Evolutionary conservation across 2,329 filamentous ascomycete species (phyloP).

Genomic region (Colletotrichum chlorophyti): DNA sequence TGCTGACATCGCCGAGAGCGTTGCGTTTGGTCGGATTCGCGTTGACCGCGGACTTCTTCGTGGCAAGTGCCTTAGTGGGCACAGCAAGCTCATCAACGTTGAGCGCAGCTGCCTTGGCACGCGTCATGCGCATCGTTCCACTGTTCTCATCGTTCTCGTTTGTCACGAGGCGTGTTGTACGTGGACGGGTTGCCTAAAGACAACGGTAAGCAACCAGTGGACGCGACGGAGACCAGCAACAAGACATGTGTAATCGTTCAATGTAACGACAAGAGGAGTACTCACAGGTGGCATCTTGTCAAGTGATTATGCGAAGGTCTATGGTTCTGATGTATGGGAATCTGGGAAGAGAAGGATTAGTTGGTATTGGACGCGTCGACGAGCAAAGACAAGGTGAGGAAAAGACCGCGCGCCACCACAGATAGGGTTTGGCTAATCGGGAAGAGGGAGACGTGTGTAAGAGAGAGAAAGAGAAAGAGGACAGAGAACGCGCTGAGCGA

Average conservation of each 20-base stretch:
- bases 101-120: constrained; percentile 87
- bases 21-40: constrained; percentile 70
- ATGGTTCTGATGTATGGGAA: constrained; percentile 5
- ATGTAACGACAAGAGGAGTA: constrained; percentile 18
- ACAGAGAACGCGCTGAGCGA: background rate
- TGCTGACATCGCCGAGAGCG: constrained; percentile 93
- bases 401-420: constrained; percentile 1
- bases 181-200: constrained; percentile 66
- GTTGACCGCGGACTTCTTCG: constrained; percentile 69
- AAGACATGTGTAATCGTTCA: no score
- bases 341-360: constrained; percentile 8
- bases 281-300: constrained; percentile 48
- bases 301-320: constrained; percentile 20
- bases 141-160: constrained; percentile 97
- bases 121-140: constrained; percentile 82
- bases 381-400: background rate
- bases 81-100: constrained; percentile 67
- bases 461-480: background rate
- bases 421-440: background rate
- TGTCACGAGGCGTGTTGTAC: constrained; percentile 73
- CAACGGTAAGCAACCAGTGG: constrained; percentile 33
- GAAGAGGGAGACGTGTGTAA: background rate
- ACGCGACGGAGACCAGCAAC: constrained; percentile 12
- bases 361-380: constrained; percentile 25
- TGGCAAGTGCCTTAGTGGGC: constrained; percentile 70